Conservation (phyloP, 495 filamentous ascomycete genomes). For the Parmelia sp. region DNA sequence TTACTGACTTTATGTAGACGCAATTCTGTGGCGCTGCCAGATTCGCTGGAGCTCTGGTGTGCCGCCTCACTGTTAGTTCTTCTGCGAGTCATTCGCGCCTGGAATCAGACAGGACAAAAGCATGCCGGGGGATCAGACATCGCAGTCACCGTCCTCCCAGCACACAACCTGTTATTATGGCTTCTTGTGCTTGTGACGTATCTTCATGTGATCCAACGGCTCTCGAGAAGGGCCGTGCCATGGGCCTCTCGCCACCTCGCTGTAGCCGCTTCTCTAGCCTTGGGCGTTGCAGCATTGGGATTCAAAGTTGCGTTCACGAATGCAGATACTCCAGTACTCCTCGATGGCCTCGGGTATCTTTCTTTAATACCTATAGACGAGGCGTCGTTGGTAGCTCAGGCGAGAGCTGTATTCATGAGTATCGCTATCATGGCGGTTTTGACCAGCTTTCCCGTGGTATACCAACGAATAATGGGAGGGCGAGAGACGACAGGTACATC, state of each 20-base stretch:
- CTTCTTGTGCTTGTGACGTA: slow-evolving; percentile 65
- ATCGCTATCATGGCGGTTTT: slow-evolving; percentile 40
- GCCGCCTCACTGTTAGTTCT: slow-evolving; percentile 33
- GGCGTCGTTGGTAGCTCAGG: slow-evolving; percentile 44
- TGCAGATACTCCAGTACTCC: slow-evolving; percentile 79
- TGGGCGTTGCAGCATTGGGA: slow-evolving; percentile 51
- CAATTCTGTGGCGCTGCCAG: background rate
- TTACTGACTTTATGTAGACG: slow-evolving; percentile 4
- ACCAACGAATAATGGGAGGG: background rate
- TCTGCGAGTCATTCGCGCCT: slow-evolving; percentile 62
- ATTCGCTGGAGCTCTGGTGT: slow-evolving; percentile 3
- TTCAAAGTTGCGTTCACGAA: slow-evolving; percentile 81
- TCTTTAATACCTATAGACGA: slow-evolving; percentile 40
- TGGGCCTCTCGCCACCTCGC: slow-evolving; percentile 23
- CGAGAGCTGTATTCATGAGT: slow-evolving; percentile 48
- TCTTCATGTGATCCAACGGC: slow-evolving; percentile 37
- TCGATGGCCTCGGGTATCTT: slow-evolving; percentile 45
- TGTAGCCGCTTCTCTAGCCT: slow-evolving; percentile 9
- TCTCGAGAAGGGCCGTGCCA: slow-evolving; percentile 31
- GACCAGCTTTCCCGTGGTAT: slow-evolving; percentile 28
- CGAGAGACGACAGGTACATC: background rate
- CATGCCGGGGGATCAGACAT: slow-evolving; percentile 84
- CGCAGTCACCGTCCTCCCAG: slow-evolving; percentile 57
- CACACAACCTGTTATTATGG: slow-evolving; percentile 64
- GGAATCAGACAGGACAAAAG: slow-evolving; percentile 98